Percentiles rank a stretch among this genome's conserved stretches.
These are phyloP conservation scores for Penicillium thymicola DNA, from an alignment of 2,329 filamentous ascomycete genomes.

Conservation along the genomic window DNA sequence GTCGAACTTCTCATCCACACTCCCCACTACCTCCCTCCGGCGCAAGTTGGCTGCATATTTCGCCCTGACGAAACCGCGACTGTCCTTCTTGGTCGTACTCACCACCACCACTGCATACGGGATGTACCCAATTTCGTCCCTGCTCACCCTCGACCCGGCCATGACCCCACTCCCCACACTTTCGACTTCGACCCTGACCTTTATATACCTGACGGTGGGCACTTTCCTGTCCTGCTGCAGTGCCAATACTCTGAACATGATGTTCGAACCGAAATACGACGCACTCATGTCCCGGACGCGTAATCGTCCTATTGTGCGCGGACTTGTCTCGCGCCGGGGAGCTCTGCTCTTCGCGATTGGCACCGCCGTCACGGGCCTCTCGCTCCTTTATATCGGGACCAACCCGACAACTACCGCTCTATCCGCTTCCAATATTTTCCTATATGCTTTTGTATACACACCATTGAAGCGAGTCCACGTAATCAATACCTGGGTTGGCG, in stretches of 20 bases:
- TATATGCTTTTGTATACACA: conserved; percentile 92
- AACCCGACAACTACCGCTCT: conserved; percentile 90
- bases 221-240: conserved; percentile 86
- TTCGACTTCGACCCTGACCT: conserved; percentile 72
- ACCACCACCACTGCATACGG: conserved; percentile 89
- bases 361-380: conserved; percentile 66
- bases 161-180: conserved; percentile 57
- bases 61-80: conserved; percentile 89
- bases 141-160: conserved; percentile 80
- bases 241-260: conserved; percentile 95
- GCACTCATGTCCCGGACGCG: conserved; percentile 90
- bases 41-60: conserved; percentile 77
- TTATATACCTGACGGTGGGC: conserved; percentile 85
- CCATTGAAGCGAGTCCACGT: conserved; percentile 83
- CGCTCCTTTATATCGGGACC: conserved; percentile 78
- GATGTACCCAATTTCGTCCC: conserved; percentile 84
- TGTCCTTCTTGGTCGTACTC: conserved; percentile 86
- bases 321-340: conserved; percentile 66
- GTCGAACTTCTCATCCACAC: conserved; percentile 54
- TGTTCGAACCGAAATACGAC: conserved; percentile 87
- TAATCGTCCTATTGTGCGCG: conserved; percentile 82
- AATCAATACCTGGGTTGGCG: conserved; percentile 92
- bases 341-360: conserved; percentile 77
- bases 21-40: conserved; percentile 56
- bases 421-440: conserved; percentile 75